Base-by-base conservation (phyloP, 2,329 filamentous ascomycete species). In the Lasiodiplodia hormozganensis region DNA sequence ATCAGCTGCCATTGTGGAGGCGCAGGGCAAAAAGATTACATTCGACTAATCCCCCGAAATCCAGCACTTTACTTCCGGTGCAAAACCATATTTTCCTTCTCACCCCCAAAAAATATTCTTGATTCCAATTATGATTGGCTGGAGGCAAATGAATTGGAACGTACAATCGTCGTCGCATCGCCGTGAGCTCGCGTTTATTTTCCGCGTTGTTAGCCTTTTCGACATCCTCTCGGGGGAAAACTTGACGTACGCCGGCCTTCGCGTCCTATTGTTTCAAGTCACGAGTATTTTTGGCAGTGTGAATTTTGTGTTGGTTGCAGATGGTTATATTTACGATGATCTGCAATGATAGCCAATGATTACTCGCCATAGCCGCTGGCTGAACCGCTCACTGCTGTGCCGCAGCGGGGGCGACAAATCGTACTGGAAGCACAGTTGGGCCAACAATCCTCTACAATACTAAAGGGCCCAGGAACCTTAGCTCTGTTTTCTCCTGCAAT, bases 1-100 rank as follows among this genome's bases (percentile, higher is more conserved):
- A 72, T 94, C 90, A 53, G 93, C 92, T 69, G 90, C 89, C 8
- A 93, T 96, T 77, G 92, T 96, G 25, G 89, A 92, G 79, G 85
- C 87, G 8, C 86, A 90, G 71, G 94, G 94, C 68, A 93, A 90
- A 81, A 97, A 96, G 84, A 88, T 88, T 68, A 92, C 89, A 0
- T 96, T 97, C 81, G 92, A 94, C 75, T 91, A 52, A 65, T 66
- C 38, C 21, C 54, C 38, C 31, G 7, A 36, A 12, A 36, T 6
- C 2, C 18, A 21, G 18, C 43, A 18, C n/a, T 47, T 47, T 21
- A 8, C 43, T 21, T 47, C 11, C 18, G 43, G 18, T 47, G 43
- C 43, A 47, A 47, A 21, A 18, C 21, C 8, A 4, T 10, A 0
- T n/a, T 21, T 21, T 7, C 8, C 8, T 11, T 18, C n/a, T 8